Evolutionary conservation across 1,284 basidiomycete genomes (phyloP).

Genomic region (Mycocalia duriaeana): DNA sequence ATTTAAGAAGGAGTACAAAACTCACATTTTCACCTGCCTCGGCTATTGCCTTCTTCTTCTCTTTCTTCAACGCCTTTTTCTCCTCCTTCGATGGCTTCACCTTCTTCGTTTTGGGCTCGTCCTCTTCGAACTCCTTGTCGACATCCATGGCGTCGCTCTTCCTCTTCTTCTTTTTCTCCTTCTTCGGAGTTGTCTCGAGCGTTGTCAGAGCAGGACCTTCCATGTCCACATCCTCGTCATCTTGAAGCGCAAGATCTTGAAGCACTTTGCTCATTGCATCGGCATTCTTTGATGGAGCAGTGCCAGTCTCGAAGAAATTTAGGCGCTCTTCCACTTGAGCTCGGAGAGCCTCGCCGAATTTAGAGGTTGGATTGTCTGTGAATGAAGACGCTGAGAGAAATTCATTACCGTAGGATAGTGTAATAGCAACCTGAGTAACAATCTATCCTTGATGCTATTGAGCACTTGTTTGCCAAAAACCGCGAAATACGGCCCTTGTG

Average conservation of each 20-base stretch:
- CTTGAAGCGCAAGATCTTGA: slow-evolving; percentile 70
- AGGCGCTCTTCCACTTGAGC: slow-evolving; percentile 95
- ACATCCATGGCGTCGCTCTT: slow-evolving; percentile 61
- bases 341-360: slow-evolving; percentile 93
- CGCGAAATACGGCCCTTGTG: slow-evolving; percentile 98
- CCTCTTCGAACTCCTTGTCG: slow-evolving; percentile 44
- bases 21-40: slow-evolving; percentile 32
- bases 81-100: slow-evolving; percentile 83
- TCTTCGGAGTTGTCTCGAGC: slow-evolving; percentile 49
- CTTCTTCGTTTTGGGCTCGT: slow-evolving; percentile 67
- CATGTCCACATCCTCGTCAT: slow-evolving; percentile 66
- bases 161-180: slow-evolving; percentile 53
- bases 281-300: slow-evolving; percentile 79
- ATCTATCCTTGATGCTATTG: slow-evolving; percentile 96
- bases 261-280: slow-evolving; percentile 89
- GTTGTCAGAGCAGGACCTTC: slow-evolving; percentile 52
- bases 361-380: slow-evolving; percentile 80
- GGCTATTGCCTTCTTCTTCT: slow-evolving; percentile 43
- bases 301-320: slow-evolving; percentile 89
- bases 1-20: background rate
- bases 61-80: slow-evolving; percentile 74
- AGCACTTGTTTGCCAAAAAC: slow-evolving; percentile 98
- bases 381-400: slow-evolving; percentile 1
- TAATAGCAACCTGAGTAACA: slow-evolving; percentile 75
- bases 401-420: background rate